These are phyloP conservation scores for Dryas alaskensis DNA, from an alignment of 306 rosid species.

Conservation along the genomic window DNA sequence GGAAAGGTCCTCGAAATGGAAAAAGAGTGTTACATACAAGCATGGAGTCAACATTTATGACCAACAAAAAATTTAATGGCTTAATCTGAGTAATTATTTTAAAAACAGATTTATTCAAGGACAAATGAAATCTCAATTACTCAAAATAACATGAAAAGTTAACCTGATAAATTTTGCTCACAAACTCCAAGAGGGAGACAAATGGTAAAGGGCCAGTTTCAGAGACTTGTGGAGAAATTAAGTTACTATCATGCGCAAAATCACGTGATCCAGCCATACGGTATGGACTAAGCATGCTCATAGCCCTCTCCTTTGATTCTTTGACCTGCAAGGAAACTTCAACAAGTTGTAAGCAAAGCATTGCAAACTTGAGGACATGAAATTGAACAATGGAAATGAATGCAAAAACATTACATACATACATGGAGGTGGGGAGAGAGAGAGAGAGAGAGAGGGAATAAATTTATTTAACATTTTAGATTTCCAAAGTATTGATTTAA, in stretches of 20 bases:
- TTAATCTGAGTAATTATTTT: background rate
- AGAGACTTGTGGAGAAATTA: conserved; percentile 48
- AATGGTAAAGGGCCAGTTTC: conserved; percentile 55
- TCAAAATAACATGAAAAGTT: background rate
- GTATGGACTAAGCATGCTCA: conserved; percentile 77
- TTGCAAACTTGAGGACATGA: background rate
- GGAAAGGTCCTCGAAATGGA: background rate
- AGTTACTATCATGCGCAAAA: conserved; percentile 48
- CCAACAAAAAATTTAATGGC: background rate
- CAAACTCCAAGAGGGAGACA: conserved; percentile 86
- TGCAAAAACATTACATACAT: background rate
- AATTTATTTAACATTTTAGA: background rate
- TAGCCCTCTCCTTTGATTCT: conserved; percentile 88
- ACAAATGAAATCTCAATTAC: conserved; percentile 2
- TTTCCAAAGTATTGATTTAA: too few species aligned
- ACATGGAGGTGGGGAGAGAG: background rate
- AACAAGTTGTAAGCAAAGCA: background rate
- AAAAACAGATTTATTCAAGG: background rate
- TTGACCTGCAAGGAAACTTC: conserved; percentile 58
- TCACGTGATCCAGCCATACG: conserved; percentile 67
- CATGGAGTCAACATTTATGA: background rate
- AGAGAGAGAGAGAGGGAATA: background rate
- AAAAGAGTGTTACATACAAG: background rate
- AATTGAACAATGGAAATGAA: background rate
- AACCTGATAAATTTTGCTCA: conserved; percentile 85